Conservation (phyloP, 2,329 filamentous ascomycete genomes). For the Venturia nashicola region DNA sequence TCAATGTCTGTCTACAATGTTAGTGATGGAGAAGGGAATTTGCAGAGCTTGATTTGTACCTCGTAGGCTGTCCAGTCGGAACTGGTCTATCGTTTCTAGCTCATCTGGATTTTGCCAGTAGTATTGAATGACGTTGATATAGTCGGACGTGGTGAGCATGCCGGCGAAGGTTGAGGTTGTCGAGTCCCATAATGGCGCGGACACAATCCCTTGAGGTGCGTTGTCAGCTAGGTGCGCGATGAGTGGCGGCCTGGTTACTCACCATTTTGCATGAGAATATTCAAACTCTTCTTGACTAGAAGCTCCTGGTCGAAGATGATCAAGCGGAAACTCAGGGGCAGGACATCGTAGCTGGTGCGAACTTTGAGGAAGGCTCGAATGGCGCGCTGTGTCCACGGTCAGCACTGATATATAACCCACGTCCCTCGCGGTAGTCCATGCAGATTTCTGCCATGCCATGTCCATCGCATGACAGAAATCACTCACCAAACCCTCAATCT, state of each 20-base stretch:
- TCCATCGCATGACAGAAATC: slow-evolving; percentile 10
- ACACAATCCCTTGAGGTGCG: slow-evolving; percentile 67
- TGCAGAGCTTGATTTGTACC: slow-evolving; percentile 39
- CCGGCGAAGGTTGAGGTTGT: slow-evolving; percentile 86
- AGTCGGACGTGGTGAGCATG: slow-evolving; percentile 88
- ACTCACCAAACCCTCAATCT: slow-evolving; percentile 66
- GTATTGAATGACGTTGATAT: slow-evolving; percentile 97
- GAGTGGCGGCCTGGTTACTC: slow-evolving; percentile 17
- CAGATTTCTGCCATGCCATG: not conserved
- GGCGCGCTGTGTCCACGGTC: not conserved
- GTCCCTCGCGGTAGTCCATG: not conserved
- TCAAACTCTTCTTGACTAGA: slow-evolving; percentile 92
- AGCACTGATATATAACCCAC: slow-evolving; percentile 4
- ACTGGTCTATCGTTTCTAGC: slow-evolving; percentile 81
- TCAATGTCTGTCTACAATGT: slow-evolving; percentile 61
- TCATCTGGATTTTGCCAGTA: slow-evolving; percentile 96
- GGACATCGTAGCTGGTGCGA: slow-evolving; percentile 92
- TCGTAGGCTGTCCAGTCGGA: slow-evolving; percentile 80
- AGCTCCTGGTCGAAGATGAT: slow-evolving; percentile 92
- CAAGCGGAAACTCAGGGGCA: slow-evolving; percentile 88
- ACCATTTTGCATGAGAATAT: slow-evolving; percentile 95
- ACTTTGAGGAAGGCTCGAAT: slow-evolving; percentile 94
- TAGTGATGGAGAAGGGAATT: not conserved
- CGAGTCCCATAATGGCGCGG: slow-evolving; percentile 93
- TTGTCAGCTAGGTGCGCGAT: slow-evolving; percentile 11